These are phyloP conservation scores for Talaromyces sp. DNA, from an alignment of 2,329 filamentous ascomycete species.

Conservation along the genomic window DNA sequence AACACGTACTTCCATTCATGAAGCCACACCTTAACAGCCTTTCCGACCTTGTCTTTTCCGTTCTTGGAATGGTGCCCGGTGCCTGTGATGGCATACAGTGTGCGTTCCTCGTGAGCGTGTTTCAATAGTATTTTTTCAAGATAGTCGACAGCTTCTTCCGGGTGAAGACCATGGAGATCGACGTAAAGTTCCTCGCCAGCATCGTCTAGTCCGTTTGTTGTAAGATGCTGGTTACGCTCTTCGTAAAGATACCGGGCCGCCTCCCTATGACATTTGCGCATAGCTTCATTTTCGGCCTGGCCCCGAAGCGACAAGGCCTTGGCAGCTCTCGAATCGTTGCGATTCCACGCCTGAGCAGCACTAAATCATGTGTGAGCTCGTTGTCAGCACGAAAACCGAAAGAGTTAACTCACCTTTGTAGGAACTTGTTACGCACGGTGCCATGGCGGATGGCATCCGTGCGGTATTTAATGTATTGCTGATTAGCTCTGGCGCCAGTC, in stretches of 20 bases:
- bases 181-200: conserved; percentile 73
- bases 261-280: conserved; percentile 94
- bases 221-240: conserved; percentile 72
- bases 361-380: conserved; percentile 39
- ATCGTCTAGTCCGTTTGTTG: conserved; percentile 35
- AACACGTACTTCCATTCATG: conserved; percentile 96
- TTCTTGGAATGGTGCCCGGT: conserved; percentile 98
- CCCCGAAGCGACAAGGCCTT: conserved; percentile 91
- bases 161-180: conserved; percentile 95
- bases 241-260: conserved; percentile 89
- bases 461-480: conserved; percentile 88
- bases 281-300: conserved; percentile 93
- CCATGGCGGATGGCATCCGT: conserved; percentile 97
- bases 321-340: conserved; percentile 90
- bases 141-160: conserved; percentile 93
- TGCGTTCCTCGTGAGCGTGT: conserved; percentile 63
- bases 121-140: conserved; percentile 81
- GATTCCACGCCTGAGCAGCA: conserved; percentile 96
- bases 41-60: conserved; percentile 96
- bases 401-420: conserved; percentile 64
- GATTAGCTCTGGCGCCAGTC: conserved; percentile 84
- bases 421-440: conserved; percentile 90
- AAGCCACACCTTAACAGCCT: conserved; percentile 81
- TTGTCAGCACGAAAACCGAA: conserved; percentile 4
- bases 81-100: conserved; percentile 92